Base-by-base conservation (phyloP, 768 basidiomycete genomes). In the Dioszegia crocea region DNA sequence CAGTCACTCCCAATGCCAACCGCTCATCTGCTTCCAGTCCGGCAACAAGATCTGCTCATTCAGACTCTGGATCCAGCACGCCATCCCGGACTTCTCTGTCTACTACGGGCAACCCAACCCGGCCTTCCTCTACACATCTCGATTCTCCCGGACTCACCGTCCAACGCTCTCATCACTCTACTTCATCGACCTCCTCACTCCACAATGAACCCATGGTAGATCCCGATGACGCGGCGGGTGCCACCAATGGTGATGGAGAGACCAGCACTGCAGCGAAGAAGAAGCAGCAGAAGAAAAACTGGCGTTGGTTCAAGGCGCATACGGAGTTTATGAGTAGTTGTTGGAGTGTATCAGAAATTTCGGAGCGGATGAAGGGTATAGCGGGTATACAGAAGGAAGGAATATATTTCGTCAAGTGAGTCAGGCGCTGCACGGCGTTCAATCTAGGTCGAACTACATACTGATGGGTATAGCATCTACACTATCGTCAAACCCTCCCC, bases 401-500 rank as follows among this genome's bases (percentile, higher is more conserved):
- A 40, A 14, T 53, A 9, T 53, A 53, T 23, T 53, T 53, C 30
- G 51, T 53, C 51, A 53, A 53, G 51, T 53, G 24, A 53, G 51
- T 51, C 14, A 14, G n/a, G n/a, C n/a, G n/a, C n/a, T n/a, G n/a
- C n/a, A n/a, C n/a, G n/a, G n/a, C n/a, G n/a, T n/a, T n/a, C n/a
- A n/a, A n/a, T n/a, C n/a, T n/a, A n/a, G n/a, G n/a, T n/a, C n/a
- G n/a, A n/a, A n/a, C n/a, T n/a, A n/a, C n/a, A 40, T 29, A 4
- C 51, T 53, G 51, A 53, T 21, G 19, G 16, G 14, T 21, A 6
- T 21, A 51, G 51, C 27, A 27, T 53, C 4, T 53, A 53, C 17
- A 53, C 38, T 2, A 53, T 40, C 2, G 51, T 53, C 24, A 21
- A 10, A 11, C 38, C 51, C 11, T 9, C 19, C 26, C 38, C 51